phyloP scores from a whole-genome alignment of 2,329 filamentous ascomycete species.

The Trichothecium roseum region DNA sequence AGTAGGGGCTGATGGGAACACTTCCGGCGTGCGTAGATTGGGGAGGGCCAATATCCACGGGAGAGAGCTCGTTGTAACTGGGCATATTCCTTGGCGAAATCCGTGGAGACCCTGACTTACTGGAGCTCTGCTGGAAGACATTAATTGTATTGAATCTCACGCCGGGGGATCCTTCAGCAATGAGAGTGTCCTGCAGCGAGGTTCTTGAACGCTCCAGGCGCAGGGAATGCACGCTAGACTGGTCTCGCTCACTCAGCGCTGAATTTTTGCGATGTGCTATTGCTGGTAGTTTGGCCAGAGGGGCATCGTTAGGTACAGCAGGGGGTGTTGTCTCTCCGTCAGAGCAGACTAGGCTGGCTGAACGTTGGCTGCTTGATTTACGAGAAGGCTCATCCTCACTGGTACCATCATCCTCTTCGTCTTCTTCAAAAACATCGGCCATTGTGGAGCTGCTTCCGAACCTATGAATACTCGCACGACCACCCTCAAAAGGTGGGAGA shows the following conservation, averaged over 20 bases:
- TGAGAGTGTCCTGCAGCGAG: conserved; percentile 41
- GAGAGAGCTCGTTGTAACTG: conserved; percentile 33
- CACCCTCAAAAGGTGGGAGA: conserved; percentile 61
- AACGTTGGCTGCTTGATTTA: no score
- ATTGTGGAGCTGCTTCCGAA: conserved; percentile 62
- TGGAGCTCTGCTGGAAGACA: conserved; percentile 12
- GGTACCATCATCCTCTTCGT: conserved; percentile 58
- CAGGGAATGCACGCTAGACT: conserved; percentile 16
- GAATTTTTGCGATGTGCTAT: conserved; percentile 33
- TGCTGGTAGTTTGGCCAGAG: conserved; percentile 11
- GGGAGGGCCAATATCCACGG: conserved; percentile 39
- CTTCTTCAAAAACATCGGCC: conserved; percentile 81
- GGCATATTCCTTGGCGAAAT: conserved; percentile 24
- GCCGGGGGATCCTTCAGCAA: conserved; percentile 33
- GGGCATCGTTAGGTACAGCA: conserved; percentile 12
- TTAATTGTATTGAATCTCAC: conserved; percentile 29
- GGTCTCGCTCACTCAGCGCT: conserved; percentile 29
- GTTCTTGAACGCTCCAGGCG: conserved; percentile 38
- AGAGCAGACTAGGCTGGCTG: conserved; percentile 26
- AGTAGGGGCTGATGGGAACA: conserved; percentile 52
- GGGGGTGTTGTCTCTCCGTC: conserved; percentile 26
- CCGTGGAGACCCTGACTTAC: neutral
- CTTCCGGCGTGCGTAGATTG: conserved; percentile 32
- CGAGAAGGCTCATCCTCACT: conserved; percentile 24
- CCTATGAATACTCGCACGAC: conserved; percentile 45